Evolutionary conservation across 1,284 basidiomycete species (phyloP), one percentile per base, ranked within the genome.

Genomic region (Malassezia japonica): DNA sequence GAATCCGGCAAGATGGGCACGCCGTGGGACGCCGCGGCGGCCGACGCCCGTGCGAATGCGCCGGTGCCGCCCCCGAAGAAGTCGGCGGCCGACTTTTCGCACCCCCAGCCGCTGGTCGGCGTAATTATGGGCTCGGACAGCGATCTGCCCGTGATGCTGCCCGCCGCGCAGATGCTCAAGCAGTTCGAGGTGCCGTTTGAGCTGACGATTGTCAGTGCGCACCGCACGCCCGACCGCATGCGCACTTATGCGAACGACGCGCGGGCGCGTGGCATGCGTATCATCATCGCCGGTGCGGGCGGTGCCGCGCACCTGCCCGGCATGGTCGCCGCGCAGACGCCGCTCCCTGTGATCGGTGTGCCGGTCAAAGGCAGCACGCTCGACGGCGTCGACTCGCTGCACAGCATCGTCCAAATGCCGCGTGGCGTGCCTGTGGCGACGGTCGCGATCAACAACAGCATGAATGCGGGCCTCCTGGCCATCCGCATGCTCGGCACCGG

Each of bases 41-140:
- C 65, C 48, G 49, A 74, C 62, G 63, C 76, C 82, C 46, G 78
- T 81, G 48, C 39, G 15, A 18, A 20, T 12, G 21, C 35, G 21
- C 2, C 20, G 12, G 16, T 12, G 2, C 50, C 56, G 12, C 62
- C 67, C 75, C 77, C 20, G 39, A 59, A 4, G 71, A 76, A 2
- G 76, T 78, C n/a, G 23, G 55, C 64, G 4, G 50, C 48, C 16
- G 69, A 70, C 62, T 72, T 69, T 54, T 48, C 59, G 13, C 80
- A 85, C 67, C 70, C 76, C 0, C 78, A 82, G 47, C 90, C 92
- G 5, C 79, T 96, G 8, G 87, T 96, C 0, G 86, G 87, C 1
- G 81, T 99, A 61, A 90, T 99, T 74, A 98, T 98, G 94, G 92
- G 92, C 36, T 94, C 89, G 6, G 94, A 98, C 75, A 94, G 89